Percentiles rank a stretch among this genome's conserved stretches.
phyloP scores from a whole-genome alignment of 164 flowering plant genomes.

The Liriodendron chinense region DNA sequence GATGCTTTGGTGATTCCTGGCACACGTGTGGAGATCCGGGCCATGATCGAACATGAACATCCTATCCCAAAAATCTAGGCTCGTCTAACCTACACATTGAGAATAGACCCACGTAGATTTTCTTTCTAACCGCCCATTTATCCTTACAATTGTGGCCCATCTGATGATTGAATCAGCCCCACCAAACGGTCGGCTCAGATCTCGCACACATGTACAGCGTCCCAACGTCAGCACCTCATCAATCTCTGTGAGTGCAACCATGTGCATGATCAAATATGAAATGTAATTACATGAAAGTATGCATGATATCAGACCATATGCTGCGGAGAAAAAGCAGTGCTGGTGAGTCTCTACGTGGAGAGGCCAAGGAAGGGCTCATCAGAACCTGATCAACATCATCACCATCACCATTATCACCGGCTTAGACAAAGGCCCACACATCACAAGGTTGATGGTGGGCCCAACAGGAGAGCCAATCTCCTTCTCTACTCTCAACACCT shows the following conservation, averaged over 20 bases:
- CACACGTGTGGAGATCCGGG: not conserved
- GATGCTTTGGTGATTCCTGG: not conserved
- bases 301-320: constrained; percentile 22
- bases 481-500: constrained; percentile 41
- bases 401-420: constrained; percentile 21
- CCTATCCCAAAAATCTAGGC: no score
- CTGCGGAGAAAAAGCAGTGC: constrained; percentile 28
- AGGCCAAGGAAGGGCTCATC: constrained; percentile 27
- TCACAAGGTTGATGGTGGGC: constrained; percentile 18
- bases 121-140: not conserved
- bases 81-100: no score
- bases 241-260: not conserved
- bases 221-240: not conserved
- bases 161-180: not conserved
- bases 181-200: not conserved
- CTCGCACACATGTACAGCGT: not conserved
- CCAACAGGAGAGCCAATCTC: constrained; percentile 50
- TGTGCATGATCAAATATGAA: not conserved
- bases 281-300: not conserved
- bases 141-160: not conserved
- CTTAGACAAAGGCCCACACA: constrained; percentile 9
- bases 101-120: not conserved
- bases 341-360: constrained; percentile 41
- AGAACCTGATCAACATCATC: constrained; percentile 9
- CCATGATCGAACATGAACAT: not conserved